phyloP scores from a whole-genome alignment of 140 eudicot species.

The Flaveria floridana region DNA sequence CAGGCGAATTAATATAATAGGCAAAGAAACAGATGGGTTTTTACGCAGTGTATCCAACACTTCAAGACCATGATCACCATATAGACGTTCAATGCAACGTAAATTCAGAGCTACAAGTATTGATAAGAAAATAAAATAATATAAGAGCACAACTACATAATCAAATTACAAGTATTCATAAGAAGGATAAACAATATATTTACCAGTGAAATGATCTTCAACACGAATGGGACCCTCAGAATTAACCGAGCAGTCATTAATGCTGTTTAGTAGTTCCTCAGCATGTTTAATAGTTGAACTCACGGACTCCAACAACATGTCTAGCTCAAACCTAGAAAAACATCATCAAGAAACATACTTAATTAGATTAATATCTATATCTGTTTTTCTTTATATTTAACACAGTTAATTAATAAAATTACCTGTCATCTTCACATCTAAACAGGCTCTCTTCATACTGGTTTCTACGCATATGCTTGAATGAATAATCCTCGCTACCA shows the following conservation, averaged over 20 bases:
- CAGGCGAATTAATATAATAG: conserved; percentile 74
- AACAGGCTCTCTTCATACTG: conserved; percentile 97
- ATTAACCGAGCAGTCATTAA: conserved; percentile 46
- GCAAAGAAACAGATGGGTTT: conserved; percentile 68
- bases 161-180: background rate
- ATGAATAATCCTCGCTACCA: conserved; percentile 98
- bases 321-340: conserved; percentile 81
- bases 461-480: conserved; percentile 98
- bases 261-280: conserved; percentile 69
- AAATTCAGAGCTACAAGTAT: conserved; percentile 62
- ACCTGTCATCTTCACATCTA: conserved; percentile 99
- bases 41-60: conserved; percentile 86
- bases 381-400: background rate
- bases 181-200: conserved; percentile 14
- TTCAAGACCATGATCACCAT: conserved; percentile 99
- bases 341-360: background rate
- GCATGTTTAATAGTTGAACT: conserved; percentile 77
- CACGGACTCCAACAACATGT: conserved; percentile 95
- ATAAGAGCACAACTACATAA: conserved; percentile 12
- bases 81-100: conserved; percentile 96
- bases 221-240: conserved; percentile 58
- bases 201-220: conserved; percentile 87
- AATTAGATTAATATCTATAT: background rate
- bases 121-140: conserved; percentile 4
- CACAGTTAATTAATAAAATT: conserved; percentile 5